These are phyloP conservation scores for Mimosa bimucronata DNA, from an alignment of 306 rosid species.

Conservation along the genomic window DNA sequence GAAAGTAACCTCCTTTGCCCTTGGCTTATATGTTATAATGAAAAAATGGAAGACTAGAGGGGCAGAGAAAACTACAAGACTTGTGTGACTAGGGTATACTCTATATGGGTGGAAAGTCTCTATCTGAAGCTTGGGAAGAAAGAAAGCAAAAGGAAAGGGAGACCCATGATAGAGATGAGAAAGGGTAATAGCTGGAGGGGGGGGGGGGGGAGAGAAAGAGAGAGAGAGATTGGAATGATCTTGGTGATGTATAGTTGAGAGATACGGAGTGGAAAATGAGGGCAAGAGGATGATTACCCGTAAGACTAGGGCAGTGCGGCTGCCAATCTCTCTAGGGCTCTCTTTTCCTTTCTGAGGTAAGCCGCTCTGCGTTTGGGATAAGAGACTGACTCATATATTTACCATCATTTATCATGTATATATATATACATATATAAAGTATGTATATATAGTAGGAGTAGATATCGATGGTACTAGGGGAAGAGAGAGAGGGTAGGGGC, in stretches of 20 bases:
- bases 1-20: constrained; percentile 35
- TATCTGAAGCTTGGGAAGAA: constrained; percentile 44
- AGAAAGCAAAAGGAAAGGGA: constrained; percentile 39
- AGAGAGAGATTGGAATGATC: constrained; percentile 56
- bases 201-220: constrained; percentile 20
- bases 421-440: neutral
- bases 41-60: constrained; percentile 4
- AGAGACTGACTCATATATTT: constrained; percentile 32
- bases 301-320: constrained; percentile 82
- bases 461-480: neutral
- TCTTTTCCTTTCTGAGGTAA: constrained; percentile 72
- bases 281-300: constrained; percentile 79
- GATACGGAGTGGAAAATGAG: constrained; percentile 87
- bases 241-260: constrained; percentile 67
- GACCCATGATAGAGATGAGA: constrained; percentile 24
- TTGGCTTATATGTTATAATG: neutral
- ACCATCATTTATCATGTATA: neutral
- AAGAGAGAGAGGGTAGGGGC: constrained; percentile 37
- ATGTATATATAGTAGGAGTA: neutral
- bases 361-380: constrained; percentile 56
- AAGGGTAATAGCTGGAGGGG: constrained; percentile 22
- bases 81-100: constrained; percentile 60
- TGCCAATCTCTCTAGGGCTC: constrained; percentile 51
- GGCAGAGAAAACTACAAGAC: constrained; percentile 1
- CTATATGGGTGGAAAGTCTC: constrained; percentile 55